phyloP scores from a whole-genome alignment of 2,329 filamentous ascomycete species.

The Fusarium sp. region DNA sequence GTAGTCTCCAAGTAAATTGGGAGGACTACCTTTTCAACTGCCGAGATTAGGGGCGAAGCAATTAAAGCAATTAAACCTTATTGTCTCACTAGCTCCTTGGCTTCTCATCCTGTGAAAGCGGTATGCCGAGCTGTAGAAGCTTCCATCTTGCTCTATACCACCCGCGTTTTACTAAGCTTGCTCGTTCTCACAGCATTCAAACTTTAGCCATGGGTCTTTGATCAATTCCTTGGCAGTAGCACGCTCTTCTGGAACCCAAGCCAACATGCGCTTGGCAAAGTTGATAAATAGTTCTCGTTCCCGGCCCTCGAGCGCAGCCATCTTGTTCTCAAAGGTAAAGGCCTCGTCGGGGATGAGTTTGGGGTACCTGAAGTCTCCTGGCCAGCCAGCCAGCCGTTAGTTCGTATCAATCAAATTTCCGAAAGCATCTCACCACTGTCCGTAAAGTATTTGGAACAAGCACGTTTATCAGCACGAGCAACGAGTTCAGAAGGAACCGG shows the following conservation, averaged over 20 bases:
- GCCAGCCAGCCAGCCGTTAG: neutral
- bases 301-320: slow-evolving; percentile 35
- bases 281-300: slow-evolving; percentile 41
- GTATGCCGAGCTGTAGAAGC: no score
- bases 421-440: slow-evolving; percentile 26
- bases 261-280: slow-evolving; percentile 45
- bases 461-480: slow-evolving; percentile 29
- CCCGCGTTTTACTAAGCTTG: no score
- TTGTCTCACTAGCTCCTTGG: no score
- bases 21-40: no score
- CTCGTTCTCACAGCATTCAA: neutral
- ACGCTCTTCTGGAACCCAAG: slow-evolving; percentile 45
- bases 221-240: slow-evolving; percentile 45
- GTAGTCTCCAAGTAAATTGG: no score
- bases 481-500: slow-evolving; percentile 41
- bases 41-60: no score
- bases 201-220: slow-evolving; percentile 45
- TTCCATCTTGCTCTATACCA: no score
- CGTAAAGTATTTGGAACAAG: slow-evolving; percentile 35
- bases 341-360: slow-evolving; percentile 35
- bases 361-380: slow-evolving; percentile 36
- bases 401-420: neutral
- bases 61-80: no score
- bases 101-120: no score
- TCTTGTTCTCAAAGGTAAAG: slow-evolving; percentile 33